Conservation (phyloP, 2,329 filamentous ascomycete species). For the Monosporascus sp. region DNA sequence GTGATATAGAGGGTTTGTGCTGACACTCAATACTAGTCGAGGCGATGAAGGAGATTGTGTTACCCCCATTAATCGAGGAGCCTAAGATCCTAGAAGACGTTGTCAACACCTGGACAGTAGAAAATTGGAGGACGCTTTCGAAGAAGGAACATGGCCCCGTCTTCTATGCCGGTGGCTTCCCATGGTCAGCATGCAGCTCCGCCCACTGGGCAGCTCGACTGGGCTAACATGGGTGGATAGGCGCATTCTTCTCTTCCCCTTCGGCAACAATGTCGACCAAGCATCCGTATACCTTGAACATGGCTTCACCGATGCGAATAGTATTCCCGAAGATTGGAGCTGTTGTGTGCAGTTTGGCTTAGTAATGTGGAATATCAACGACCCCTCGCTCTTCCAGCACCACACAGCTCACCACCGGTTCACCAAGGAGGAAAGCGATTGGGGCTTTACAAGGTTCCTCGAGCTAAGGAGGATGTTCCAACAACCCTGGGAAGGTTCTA, state of each 20-base stretch:
- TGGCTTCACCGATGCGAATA: slow-evolving; percentile 68
- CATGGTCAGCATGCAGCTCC: slow-evolving; percentile 58
- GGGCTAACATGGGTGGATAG: slow-evolving; percentile 35
- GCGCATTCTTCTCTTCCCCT: slow-evolving; percentile 93
- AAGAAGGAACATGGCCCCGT: slow-evolving; percentile 83
- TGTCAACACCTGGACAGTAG: slow-evolving; percentile 79
- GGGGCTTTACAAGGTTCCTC: slow-evolving; percentile 96
- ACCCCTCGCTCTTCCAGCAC: slow-evolving; percentile 78
- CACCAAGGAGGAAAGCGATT: slow-evolving; percentile 92
- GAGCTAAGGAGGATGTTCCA: slow-evolving; percentile 84
- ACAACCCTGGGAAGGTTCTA: slow-evolving; percentile 63
- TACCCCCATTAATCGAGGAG: slow-evolving; percentile 68
- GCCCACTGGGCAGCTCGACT: not conserved
- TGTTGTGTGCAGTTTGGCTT: slow-evolving; percentile 94
- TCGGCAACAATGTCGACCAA: slow-evolving; percentile 88
- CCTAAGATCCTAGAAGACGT: slow-evolving; percentile 73
- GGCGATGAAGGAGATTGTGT: slow-evolving; percentile 75
- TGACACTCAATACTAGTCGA: slow-evolving; percentile 53
- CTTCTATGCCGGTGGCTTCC: slow-evolving; percentile 80
- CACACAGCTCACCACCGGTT: slow-evolving; percentile 91
- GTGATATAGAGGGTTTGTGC: slow-evolving; percentile 3
- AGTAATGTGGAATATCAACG: slow-evolving; percentile 89
- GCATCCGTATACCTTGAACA: slow-evolving; percentile 96
- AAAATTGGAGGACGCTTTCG: slow-evolving; percentile 69
- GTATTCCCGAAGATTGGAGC: slow-evolving; percentile 87